Percentiles rank a stretch among this genome's conserved stretches.
These are phyloP conservation scores for Escovopsis sp. DNA, from an alignment of 2,329 filamentous ascomycete species.

Conservation along the genomic window DNA sequence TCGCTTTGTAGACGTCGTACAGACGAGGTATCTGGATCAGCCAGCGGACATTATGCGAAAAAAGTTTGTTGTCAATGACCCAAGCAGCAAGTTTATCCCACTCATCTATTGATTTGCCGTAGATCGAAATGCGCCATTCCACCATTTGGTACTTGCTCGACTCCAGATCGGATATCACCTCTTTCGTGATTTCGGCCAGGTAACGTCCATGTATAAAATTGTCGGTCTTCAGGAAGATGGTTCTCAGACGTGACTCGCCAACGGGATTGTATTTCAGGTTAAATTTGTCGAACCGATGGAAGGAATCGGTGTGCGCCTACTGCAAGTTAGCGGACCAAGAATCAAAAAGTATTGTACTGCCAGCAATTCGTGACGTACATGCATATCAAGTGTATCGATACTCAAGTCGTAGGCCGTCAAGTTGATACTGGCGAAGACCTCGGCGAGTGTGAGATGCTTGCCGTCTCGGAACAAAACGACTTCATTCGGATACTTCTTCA, in stretches of 20 bases:
- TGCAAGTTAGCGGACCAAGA: background rate
- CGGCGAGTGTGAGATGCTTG: slow-evolving; percentile 74
- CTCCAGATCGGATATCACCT: slow-evolving; percentile 92
- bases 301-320: slow-evolving; percentile 87
- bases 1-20: slow-evolving; percentile 91
- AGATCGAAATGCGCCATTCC: slow-evolving; percentile 97
- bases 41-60: slow-evolving; percentile 96
- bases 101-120: slow-evolving; percentile 80
- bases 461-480: slow-evolving; percentile 85
- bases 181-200: slow-evolving; percentile 91
- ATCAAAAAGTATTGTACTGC: background rate
- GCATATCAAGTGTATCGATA: slow-evolving; percentile 98
- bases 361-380: slow-evolving; percentile 41
- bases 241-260: slow-evolving; percentile 83
- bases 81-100: slow-evolving; percentile 99
- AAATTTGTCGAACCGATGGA: slow-evolving; percentile 99
- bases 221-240: slow-evolving; percentile 98
- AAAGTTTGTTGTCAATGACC: slow-evolving; percentile 96
- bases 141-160: slow-evolving; percentile 99
- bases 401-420: slow-evolving; percentile 93
- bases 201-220: slow-evolving; percentile 96
- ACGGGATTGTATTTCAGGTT: slow-evolving; percentile 98
- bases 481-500: slow-evolving; percentile 96
- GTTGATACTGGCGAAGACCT: slow-evolving; percentile 96
- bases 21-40: slow-evolving; percentile 88